A percentile compares a stretch with the other conserved stretches of the same genome.
These are phyloP conservation scores for Ophiostoma sp. DNA, from an alignment of 2,329 filamentous ascomycete genomes.

Conservation along the genomic window DNA sequence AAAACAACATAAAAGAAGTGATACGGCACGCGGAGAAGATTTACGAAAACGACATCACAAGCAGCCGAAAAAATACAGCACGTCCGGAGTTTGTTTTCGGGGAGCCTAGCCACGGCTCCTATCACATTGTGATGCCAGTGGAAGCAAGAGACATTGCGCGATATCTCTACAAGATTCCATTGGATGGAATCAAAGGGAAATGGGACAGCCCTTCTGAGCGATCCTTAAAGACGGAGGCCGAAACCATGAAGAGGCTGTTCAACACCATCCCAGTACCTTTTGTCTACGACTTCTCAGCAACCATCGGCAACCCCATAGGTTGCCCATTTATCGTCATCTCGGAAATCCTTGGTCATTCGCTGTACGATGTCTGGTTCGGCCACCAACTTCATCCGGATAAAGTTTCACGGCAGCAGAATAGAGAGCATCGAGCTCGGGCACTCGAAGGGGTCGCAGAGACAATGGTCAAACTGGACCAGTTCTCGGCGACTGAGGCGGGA, in stretches of 20 bases:
- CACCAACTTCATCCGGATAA: neutral
- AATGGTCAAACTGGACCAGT: neutral
- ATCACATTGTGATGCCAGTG: neutral
- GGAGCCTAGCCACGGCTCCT: neutral
- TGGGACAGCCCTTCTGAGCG: neutral
- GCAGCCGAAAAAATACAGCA: neutral
- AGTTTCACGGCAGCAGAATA: neutral
- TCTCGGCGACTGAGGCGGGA: neutral
- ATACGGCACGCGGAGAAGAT: neutral
- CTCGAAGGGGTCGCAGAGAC: neutral
- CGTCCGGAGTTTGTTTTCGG: neutral
- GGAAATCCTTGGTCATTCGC: neutral
- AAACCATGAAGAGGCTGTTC: neutral
- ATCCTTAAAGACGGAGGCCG: neutral
- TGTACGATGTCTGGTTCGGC: conserved; percentile 1
- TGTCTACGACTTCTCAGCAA: neutral
- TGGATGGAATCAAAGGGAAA: neutral
- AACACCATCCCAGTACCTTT: neutral
- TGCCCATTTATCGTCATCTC: neutral
- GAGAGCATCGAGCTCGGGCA: neutral
- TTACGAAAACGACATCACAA: neutral
- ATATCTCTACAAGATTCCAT: neutral
- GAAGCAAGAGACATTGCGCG: neutral
- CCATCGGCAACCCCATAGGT: neutral
- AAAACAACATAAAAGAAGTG: neutral